phyloP scores from a whole-genome alignment of 148 eudicot genomes.

The Bassia scoparia region DNA sequence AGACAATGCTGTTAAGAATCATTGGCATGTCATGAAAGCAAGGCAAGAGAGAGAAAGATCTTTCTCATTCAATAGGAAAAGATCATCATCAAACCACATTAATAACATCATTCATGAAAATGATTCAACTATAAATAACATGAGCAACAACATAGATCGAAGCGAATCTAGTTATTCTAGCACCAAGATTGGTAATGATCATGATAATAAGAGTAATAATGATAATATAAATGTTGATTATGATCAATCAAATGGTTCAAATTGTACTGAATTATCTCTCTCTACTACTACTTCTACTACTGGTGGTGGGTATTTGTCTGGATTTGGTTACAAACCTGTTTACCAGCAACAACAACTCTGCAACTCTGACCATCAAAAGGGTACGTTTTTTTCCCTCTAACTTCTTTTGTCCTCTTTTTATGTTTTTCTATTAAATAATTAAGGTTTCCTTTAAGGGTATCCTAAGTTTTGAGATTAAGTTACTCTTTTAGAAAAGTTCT shows the following conservation, averaged over 20 bases:
- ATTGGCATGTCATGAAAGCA: conserved; percentile 69
- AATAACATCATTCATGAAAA: background rate
- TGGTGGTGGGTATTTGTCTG: background rate
- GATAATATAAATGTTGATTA: conserved; percentile 14
- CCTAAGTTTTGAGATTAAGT: conserved; percentile 21
- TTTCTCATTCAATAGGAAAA: background rate
- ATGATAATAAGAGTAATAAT: background rate
- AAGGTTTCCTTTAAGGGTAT: conserved; percentile 9
- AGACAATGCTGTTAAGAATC: conserved; percentile 71
- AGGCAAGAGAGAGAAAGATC: conserved; percentile 42
- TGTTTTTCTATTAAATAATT: background rate
- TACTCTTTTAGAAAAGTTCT: background rate
- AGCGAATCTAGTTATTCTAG: conserved; percentile 5
- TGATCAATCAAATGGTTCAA: conserved; percentile 19
- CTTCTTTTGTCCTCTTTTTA: conserved; percentile 25
- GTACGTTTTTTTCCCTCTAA: conserved; percentile 25
- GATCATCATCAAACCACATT: background rate
- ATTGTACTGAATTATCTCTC: conserved; percentile 24
- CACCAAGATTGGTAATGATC: background rate
- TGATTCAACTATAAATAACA: background rate
- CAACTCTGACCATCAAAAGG: conserved; percentile 27
- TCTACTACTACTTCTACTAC: background rate
- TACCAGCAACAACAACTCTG: conserved; percentile 17
- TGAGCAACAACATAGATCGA: background rate
- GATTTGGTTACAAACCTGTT: background rate